Evolutionary conservation across 495 filamentous ascomycete genomes (phyloP).

Genomic region (Corynascus novoguineensis): DNA sequence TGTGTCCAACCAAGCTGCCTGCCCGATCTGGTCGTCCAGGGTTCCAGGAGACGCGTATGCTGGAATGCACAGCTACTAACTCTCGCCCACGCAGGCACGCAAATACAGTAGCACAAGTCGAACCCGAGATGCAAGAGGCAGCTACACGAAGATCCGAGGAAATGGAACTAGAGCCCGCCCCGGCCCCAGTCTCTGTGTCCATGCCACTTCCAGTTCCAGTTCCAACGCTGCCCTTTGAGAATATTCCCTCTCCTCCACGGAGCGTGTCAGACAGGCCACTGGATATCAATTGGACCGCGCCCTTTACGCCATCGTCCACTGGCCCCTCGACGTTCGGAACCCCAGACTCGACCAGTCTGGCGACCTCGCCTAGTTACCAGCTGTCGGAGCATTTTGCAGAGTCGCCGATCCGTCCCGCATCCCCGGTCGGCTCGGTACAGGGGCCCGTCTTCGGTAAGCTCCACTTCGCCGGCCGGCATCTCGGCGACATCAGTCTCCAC

Average conservation of each 20-base stretch:
- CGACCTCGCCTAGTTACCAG: not conserved
- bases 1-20: too few relatives aligned
- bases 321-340: not conserved
- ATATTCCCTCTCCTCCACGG: not conserved
- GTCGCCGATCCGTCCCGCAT: conserved; percentile 5
- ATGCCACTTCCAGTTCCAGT: too few relatives aligned
- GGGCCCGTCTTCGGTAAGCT: conserved; percentile 30
- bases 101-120: not conserved
- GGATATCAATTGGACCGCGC: not conserved
- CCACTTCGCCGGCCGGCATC: conserved; percentile 45
- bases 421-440: not conserved
- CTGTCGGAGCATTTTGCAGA: conserved; percentile 1
- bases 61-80: not conserved
- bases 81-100: not conserved
- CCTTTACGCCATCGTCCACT: conserved; percentile 3
- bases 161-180: too few relatives aligned
- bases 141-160: not conserved
- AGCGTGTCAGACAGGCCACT: not conserved
- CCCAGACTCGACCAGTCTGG: not conserved
- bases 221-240: not conserved
- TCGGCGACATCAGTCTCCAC: conserved; percentile 43
- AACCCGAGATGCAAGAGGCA: not conserved
- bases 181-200: too few relatives aligned
- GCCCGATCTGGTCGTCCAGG: too few relatives aligned
- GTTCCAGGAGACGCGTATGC: not conserved